A percentile compares a stretch with the other conserved stretches of the same genome.
phyloP scores from a whole-genome alignment of 495 filamentous ascomycete genomes.

The Darksidea phi region DNA sequence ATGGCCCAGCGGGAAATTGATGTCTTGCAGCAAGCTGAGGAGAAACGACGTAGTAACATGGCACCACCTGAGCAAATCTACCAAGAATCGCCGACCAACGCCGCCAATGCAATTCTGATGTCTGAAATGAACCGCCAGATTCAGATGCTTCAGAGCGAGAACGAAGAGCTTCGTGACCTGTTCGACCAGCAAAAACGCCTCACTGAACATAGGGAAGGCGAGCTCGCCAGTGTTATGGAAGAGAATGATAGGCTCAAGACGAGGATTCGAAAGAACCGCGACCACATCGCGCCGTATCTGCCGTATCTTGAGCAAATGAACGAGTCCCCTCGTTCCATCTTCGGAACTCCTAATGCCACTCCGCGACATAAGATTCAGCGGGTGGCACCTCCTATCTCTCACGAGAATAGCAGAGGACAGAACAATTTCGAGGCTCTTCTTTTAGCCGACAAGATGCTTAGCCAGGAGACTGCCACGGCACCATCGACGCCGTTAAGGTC shows the following conservation, averaged over 20 bases:
- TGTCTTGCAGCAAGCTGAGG: constrained; percentile 62
- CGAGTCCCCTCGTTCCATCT: constrained; percentile 47
- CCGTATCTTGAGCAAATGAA: constrained; percentile 45
- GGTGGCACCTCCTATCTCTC: constrained; percentile 15
- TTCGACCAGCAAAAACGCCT: constrained; percentile 71
- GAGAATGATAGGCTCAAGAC: constrained; percentile 73
- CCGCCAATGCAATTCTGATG: constrained; percentile 34
- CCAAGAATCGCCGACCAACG: constrained; percentile 39
- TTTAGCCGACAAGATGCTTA: constrained; percentile 69
- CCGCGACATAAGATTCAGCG: constrained; percentile 17
- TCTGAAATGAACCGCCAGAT: constrained; percentile 49
- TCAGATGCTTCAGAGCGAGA: constrained; percentile 63
- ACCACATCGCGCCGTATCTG: constrained; percentile 64
- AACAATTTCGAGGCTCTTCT: constrained; percentile 74
- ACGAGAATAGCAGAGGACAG: constrained; percentile 29
- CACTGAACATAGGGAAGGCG: constrained; percentile 65
- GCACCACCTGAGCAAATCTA: constrained; percentile 48
- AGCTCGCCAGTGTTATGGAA: constrained; percentile 62
- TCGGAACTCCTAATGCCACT: constrained; percentile 35
- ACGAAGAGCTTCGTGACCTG: constrained; percentile 60
- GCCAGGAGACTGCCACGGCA: constrained; percentile 67
- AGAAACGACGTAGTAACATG: constrained; percentile 30
- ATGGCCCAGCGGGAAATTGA: constrained; percentile 90
- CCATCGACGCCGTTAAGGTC: constrained; percentile 58
- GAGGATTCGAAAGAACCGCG: constrained; percentile 82